Evolutionary conservation across 305 asterid species (phyloP).

Genomic region (Rubia balearica): DNA sequence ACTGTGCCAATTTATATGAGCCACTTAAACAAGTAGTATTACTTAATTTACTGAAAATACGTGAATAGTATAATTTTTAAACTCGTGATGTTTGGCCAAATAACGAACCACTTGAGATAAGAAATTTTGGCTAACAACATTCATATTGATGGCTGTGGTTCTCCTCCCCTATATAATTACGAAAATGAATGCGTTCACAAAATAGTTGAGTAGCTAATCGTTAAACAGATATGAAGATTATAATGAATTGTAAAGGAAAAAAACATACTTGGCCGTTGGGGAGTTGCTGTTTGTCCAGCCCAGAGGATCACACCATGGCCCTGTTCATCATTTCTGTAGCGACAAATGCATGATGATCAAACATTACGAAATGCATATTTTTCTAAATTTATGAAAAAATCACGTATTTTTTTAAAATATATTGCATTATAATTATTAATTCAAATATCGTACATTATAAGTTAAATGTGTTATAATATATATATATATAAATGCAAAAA

Average conservation of each 20-base stretch:
- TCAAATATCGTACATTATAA: too few species aligned
- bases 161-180: not conserved
- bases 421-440: too few species aligned
- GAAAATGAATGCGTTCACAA: not conserved
- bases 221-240: not conserved
- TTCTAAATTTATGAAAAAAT: too few species aligned
- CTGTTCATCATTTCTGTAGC: not conserved
- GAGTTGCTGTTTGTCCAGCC: slow-evolving; percentile 2
- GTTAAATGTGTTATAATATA: too few species aligned
- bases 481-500: too few species aligned
- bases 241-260: not conserved
- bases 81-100: not conserved
- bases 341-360: not conserved
- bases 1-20: not conserved
- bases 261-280: slow-evolving; percentile 1
- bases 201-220: not conserved
- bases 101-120: not conserved
- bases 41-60: not conserved
- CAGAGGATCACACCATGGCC: slow-evolving; percentile 5
- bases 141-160: too few species aligned
- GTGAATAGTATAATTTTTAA: not conserved
- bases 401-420: too few species aligned
- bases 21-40: not conserved
- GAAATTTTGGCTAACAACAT: not conserved
- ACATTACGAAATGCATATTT: too few species aligned